These are phyloP conservation scores for Thermomucor indicae-seudaticae DNA, from an alignment of 371 early-diverging fungal species.

Conservation along the genomic window DNA sequence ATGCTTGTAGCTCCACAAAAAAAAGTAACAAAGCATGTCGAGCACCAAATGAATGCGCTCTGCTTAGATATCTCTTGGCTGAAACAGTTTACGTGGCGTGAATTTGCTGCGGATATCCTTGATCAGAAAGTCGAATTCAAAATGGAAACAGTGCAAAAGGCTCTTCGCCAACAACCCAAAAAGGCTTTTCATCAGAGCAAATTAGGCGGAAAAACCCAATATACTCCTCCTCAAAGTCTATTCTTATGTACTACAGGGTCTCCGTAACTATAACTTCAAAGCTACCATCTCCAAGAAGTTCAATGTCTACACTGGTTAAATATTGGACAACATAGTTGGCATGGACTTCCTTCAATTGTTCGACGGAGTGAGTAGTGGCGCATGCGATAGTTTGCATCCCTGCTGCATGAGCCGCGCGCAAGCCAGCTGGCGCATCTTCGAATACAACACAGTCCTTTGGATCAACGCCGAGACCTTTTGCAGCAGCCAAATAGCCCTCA, in stretches of 20 bases:
- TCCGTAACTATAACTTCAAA: slow-evolving; percentile 28
- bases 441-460: slow-evolving; percentile 61
- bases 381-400: slow-evolving; percentile 60
- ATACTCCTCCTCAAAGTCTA: background rate
- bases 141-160: too few species aligned
- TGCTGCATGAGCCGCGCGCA: slow-evolving; percentile 51
- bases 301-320: slow-evolving; percentile 45
- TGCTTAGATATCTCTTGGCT: too few species aligned
- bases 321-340: slow-evolving; percentile 48
- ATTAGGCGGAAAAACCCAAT: background rate
- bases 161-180: too few species aligned
- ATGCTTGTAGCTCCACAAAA: too few species aligned
- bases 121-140: too few species aligned
- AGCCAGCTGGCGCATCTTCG: slow-evolving; percentile 69
- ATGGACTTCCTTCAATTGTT: slow-evolving; percentile 55
- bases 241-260: background rate
- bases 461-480: slow-evolving; percentile 37
- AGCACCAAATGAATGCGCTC: too few species aligned
- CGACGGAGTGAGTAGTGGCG: slow-evolving; percentile 51
- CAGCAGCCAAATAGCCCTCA: slow-evolving; percentile 57
- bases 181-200: too few species aligned
- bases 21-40: too few species aligned
- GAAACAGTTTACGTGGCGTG: too few species aligned
- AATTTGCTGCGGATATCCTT: too few species aligned
- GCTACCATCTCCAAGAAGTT: slow-evolving; percentile 26